Percentiles rank a stretch among this genome's conserved stretches.
phyloP scores from a whole-genome alignment of 2,329 filamentous ascomycete genomes.

The Herpomyces periplanetae region DNA sequence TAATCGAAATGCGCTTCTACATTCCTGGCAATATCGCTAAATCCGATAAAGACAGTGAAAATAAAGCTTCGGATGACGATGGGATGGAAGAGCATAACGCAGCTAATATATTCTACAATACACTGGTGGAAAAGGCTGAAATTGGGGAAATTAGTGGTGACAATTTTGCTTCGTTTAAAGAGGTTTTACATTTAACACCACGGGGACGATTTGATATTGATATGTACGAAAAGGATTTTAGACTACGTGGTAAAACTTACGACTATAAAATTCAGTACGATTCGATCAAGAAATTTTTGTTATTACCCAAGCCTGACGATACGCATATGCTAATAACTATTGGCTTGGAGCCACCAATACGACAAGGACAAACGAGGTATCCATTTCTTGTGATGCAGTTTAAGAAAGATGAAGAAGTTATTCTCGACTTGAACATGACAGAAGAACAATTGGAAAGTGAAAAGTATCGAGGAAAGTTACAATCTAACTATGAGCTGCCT shows the following conservation, averaged over 20 bases:
- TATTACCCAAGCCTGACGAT: conserved; percentile 92
- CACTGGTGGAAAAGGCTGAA: conserved; percentile 85
- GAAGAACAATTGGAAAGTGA: conserved; percentile 48
- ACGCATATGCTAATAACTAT: conserved; percentile 78
- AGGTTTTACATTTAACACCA: conserved; percentile 81
- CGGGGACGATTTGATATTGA: conserved; percentile 97
- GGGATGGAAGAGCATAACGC: conserved; percentile 68
- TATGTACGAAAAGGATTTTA: conserved; percentile 94
- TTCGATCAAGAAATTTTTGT: conserved; percentile 91
- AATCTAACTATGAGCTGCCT: conserved; percentile 63
- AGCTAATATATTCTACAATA: conserved; percentile 89
- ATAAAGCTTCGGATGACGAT: conserved; percentile 14
- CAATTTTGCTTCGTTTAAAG: conserved; percentile 83
- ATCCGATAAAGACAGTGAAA: conserved; percentile 25
- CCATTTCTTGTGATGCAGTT: conserved; percentile 97
- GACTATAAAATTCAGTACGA: conserved; percentile 99
- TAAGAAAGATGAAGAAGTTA: conserved; percentile 87
- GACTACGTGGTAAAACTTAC: conserved; percentile 88
- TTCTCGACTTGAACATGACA: conserved; percentile 77
- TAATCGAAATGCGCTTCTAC: conserved; percentile 96
- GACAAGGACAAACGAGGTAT: conserved; percentile 87
- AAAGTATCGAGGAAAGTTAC: conserved; percentile 61
- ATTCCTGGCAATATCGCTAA: conserved; percentile 56
- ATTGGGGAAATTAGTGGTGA: conserved; percentile 97
- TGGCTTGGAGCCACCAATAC: conserved; percentile 64